Conservation (phyloP, 2,329 filamentous ascomycete species). For the Clarireedia homoeocarpa region DNA sequence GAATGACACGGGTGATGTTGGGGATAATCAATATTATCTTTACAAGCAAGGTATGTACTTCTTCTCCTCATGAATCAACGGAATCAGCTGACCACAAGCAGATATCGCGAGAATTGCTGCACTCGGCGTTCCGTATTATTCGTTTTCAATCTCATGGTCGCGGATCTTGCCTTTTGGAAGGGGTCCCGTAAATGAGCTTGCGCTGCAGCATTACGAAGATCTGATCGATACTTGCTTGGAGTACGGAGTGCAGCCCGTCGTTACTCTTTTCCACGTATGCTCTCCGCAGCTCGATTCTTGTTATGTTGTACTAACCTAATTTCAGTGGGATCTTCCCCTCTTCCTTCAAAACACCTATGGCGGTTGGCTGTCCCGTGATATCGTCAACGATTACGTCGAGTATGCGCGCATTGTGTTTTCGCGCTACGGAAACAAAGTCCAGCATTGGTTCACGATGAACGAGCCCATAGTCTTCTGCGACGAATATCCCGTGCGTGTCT, state of each 20-base stretch:
- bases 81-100: neutral
- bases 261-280: constrained; percentile 38
- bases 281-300: too few species aligned
- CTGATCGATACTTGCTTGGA: constrained; percentile 42
- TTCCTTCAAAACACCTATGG: constrained; percentile 35
- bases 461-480: constrained; percentile 36
- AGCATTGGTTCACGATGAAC: constrained; percentile 45
- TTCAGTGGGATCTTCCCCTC: constrained; percentile 24
- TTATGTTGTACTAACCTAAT: neutral
- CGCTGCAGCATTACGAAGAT: constrained; percentile 45
- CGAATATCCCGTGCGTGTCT: neutral
- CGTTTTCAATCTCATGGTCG: constrained; percentile 45
- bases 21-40: constrained; percentile 36
- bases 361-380: constrained; percentile 38
- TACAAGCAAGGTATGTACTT: constrained; percentile 43
- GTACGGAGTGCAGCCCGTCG: constrained; percentile 41
- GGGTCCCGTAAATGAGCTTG: constrained; percentile 43
- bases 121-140: constrained; percentile 44
- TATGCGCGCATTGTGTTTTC: constrained; percentile 44
- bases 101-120: constrained; percentile 45
- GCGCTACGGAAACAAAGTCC: constrained; percentile 42
- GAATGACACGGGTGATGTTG: constrained; percentile 38
- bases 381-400: constrained; percentile 42
- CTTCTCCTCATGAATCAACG: neutral
- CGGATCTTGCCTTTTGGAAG: constrained; percentile 43